Evolutionary conservation across 768 basidiomycete species (phyloP), one percentile per base, ranked within the genome.

Genomic region (Lentinus brumalis): DNA sequence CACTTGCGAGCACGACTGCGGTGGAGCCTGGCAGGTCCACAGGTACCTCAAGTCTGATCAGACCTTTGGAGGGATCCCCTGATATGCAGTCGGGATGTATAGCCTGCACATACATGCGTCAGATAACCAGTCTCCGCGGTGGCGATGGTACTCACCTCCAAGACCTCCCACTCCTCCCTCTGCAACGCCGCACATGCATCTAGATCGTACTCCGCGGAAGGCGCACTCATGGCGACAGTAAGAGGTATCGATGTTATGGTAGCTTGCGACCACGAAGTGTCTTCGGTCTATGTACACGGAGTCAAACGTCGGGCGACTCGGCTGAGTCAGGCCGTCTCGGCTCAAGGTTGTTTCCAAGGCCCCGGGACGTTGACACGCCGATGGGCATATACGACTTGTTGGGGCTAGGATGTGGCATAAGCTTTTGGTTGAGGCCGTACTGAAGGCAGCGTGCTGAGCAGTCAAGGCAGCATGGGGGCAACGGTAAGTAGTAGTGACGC

Each of bases 41-140:
- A 9, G 89, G 86, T 51, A 92, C 76, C 64, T 90, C 84, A 21
- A 88, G 81, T 67, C 80, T 86, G 45, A 88, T 60, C 4, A 69
- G 64, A 1, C 76, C 77, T 53, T 77, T 71, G 1, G 65, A 50
- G 32, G 71, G 66, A 26, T 73, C 68, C 51, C 75, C 80, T 5
- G 83, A 81, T 41, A 88, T 64, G 68, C 78, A 91, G 69, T 91
- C 87, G 40, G 91, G 91, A 70, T 86, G 89, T 47, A 92, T 92
- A n/a, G 90, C 85, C 90, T 92, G 63, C 9, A 7, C 18, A 6
- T 30, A 38, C 15, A 21, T 32, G 10, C 18, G 26, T 32, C 32
- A 50, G n/a, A 10, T 18, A 16, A 61, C 41, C 35, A 57, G 35
- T 41, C 50, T n/a, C 29, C 50, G n/a, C 50, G 50, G 4, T 10